Evolutionary conservation across 2,329 filamentous ascomycete genomes (phyloP).

Genomic region (Dactylellina sp.): DNA sequence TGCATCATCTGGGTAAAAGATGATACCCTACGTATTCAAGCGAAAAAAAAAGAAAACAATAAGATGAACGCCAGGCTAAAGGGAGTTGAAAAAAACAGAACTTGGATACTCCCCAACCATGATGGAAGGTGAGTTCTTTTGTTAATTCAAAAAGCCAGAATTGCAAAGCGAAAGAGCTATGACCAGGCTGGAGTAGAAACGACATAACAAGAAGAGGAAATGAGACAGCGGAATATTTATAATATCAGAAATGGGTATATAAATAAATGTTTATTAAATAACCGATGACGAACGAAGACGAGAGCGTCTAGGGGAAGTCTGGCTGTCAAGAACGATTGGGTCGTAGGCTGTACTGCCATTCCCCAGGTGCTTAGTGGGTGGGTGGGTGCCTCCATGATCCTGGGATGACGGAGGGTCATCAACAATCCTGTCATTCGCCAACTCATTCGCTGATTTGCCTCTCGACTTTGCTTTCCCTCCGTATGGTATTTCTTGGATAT

Average conservation of each 20-base stretch:
- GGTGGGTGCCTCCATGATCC: not conserved
- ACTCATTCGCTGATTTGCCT: constrained; percentile 38
- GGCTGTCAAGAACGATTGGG: constrained; percentile 49
- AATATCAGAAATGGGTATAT: not conserved
- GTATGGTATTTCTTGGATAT: constrained; percentile 1
- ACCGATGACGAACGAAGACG: constrained; percentile 18
- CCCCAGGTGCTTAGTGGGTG: constrained; percentile 6
- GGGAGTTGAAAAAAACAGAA: constrained; percentile 6
- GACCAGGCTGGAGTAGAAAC: not conserved
- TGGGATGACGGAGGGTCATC: constrained; percentile 43
- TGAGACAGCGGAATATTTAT: not conserved
- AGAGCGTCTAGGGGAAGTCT: constrained; percentile 33
- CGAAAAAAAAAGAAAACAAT: not conserved
- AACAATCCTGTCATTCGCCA: constrained; percentile 40
- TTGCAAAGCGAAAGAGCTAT: not conserved
- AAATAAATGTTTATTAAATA: not conserved
- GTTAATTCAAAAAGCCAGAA: not conserved
- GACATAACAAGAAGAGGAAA: not conserved
- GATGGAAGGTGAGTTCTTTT: not conserved
- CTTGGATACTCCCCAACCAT: too few species aligned
- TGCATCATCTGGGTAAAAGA: not conserved
- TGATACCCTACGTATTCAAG: not conserved
- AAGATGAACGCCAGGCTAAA: constrained; percentile 40
- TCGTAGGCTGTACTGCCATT: constrained; percentile 31
- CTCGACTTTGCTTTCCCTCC: constrained; percentile 6